These are phyloP conservation scores for Conoideocrella luteorostrata DNA, from an alignment of 2,329 filamentous ascomycete species.

Conservation along the genomic window DNA sequence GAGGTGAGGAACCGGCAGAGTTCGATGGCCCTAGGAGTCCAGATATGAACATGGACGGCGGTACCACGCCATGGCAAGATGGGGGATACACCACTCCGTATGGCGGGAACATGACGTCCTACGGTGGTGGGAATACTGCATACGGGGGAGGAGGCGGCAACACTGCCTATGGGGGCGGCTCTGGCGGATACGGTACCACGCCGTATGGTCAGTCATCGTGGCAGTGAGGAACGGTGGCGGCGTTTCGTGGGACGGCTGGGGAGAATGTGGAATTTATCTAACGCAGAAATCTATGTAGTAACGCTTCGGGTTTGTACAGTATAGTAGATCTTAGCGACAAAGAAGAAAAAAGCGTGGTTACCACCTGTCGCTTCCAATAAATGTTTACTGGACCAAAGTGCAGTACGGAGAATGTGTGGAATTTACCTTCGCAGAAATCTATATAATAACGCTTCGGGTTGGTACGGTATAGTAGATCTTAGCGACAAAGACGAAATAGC, in stretches of 20 bases:
- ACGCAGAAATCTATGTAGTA: neutral
- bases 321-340: neutral
- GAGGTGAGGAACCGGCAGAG: conserved; percentile 52
- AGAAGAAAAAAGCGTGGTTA: too few relatives aligned
- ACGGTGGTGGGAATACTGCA: conserved; percentile 59
- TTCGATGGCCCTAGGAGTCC: conserved; percentile 62
- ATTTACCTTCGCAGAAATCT: too few relatives aligned
- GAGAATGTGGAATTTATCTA: conserved; percentile 1
- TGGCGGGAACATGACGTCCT: conserved; percentile 53
- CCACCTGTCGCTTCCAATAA: too few relatives aligned
- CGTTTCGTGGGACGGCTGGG: conserved; percentile 7
- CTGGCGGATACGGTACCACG: conserved; percentile 37
- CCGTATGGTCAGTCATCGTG: conserved; percentile 45
- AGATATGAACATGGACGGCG: conserved; percentile 53
- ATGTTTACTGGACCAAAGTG: too few relatives aligned
- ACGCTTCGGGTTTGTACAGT: conserved; percentile 8
- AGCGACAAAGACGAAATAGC: too few relatives aligned
- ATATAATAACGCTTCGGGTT: too few relatives aligned
- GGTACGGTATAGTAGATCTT: too few relatives aligned
- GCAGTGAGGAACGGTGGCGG: conserved; percentile 27
- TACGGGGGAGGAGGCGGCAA: conserved; percentile 59
- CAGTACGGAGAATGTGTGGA: too few relatives aligned
- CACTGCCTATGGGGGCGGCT: conserved; percentile 57
- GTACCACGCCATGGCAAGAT: conserved; percentile 50
- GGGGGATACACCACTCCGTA: conserved; percentile 67